These are phyloP conservation scores for Aspergillus neotritici DNA, from an alignment of 2,329 filamentous ascomycete species.

Conservation along the genomic window DNA sequence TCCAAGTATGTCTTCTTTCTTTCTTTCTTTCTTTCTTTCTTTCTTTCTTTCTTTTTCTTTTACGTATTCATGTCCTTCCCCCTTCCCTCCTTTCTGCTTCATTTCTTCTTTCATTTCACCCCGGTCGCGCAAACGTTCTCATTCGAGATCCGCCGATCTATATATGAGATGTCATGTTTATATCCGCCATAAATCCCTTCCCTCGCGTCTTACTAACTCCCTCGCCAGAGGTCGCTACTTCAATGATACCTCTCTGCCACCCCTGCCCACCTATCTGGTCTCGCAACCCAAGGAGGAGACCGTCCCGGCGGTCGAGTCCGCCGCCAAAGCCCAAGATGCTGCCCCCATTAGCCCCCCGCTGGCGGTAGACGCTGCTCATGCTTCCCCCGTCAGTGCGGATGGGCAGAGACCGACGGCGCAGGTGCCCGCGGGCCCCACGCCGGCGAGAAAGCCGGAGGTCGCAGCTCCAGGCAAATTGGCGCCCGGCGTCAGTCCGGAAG, in stretches of 20 bases:
- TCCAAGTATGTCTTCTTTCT: constrained; percentile 45
- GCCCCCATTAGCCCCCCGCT: constrained; percentile 13
- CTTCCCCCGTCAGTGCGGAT: constrained; percentile 9
- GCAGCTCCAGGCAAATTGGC: constrained; percentile 6
- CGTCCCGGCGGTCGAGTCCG: constrained; percentile 36
- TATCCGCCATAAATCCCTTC: neutral
- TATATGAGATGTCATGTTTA: neutral
- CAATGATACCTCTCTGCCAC: constrained; percentile 50
- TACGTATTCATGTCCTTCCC: neutral
- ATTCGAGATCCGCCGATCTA: neutral
- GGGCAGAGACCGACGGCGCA: constrained; percentile 4
- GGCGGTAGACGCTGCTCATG: constrained; percentile 11
- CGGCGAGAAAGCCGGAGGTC: constrained; percentile 7
- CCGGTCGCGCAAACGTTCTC: too few species aligned
- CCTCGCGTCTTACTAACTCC: constrained; percentile 8
- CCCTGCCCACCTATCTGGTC: constrained; percentile 26
- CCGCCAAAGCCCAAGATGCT: constrained; percentile 26
- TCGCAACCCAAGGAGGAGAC: constrained; percentile 25
- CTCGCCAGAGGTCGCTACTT: constrained; percentile 50
- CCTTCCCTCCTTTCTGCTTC: neutral
- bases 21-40: constrained; percentile 1
- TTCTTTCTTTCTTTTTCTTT: constrained; percentile 2
- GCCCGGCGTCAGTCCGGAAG: constrained; percentile 9
- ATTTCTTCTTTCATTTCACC: neutral
- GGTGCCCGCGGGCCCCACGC: constrained; percentile 6